A percentile compares a stretch with the other conserved stretches of the same genome.
phyloP scores from a whole-genome alignment of 805 yeast species.

The Saccharomycopsis babjevae region DNA sequence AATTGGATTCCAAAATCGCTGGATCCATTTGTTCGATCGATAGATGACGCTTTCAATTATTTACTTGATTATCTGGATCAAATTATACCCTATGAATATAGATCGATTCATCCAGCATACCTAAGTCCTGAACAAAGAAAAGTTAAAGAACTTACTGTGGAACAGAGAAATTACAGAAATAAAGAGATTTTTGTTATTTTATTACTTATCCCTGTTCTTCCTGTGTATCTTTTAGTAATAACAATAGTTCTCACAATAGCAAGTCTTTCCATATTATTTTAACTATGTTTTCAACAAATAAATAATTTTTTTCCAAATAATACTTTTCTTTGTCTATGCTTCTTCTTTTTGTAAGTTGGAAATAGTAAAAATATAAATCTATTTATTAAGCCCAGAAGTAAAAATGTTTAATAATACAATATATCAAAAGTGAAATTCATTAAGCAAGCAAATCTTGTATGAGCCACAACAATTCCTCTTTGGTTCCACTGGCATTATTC shows the following conservation, averaged over 20 bases:
- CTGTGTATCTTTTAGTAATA: not conserved
- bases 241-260: not conserved
- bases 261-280: not conserved
- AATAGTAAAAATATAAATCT: not conserved
- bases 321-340: too few species aligned
- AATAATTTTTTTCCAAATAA: not conserved
- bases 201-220: not conserved
- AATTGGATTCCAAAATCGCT: conserved; percentile 2
- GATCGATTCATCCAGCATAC: conserved; percentile 11
- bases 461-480: conserved; percentile 63
- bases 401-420: not conserved
- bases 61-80: conserved; percentile 6
- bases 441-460: conserved; percentile 52
- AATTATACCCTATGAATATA: conserved; percentile 6
- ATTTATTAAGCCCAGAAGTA: not conserved
- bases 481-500: conserved; percentile 23
- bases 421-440: not conserved
- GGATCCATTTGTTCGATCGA: not conserved
- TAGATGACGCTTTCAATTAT: conserved; percentile 1
- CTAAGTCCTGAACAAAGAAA: conserved; percentile 10
- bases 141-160: not conserved
- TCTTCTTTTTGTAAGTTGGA: not conserved
- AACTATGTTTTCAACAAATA: not conserved
- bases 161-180: not conserved
- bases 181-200: not conserved